Percentiles rank a stretch among this genome's conserved stretches.
Evolutionary conservation across 2,329 filamentous ascomycete species (phyloP).

Genomic region (Mollisiaceae sp.): DNA sequence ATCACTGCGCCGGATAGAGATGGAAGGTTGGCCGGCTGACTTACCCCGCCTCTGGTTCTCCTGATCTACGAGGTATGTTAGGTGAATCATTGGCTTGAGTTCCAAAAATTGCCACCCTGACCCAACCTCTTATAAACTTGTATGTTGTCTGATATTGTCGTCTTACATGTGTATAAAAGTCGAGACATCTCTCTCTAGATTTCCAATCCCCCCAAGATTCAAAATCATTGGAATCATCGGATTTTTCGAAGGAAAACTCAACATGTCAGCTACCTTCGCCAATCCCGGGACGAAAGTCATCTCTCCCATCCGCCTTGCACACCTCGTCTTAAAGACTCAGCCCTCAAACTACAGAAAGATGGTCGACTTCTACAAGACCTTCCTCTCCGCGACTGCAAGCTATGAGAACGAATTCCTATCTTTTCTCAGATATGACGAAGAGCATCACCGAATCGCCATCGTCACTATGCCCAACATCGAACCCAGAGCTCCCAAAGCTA

Average conservation of each 20-base stretch:
- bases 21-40: not conserved
- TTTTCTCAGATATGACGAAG: slow-evolving; percentile 17
- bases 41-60: not conserved
- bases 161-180: not conserved
- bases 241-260: not conserved
- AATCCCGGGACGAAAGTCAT: slow-evolving; percentile 14
- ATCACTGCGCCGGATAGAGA: not conserved
- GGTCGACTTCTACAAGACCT: slow-evolving; percentile 13
- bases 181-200: not conserved
- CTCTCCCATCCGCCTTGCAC: slow-evolving; percentile 12
- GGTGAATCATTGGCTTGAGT: not conserved
- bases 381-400: slow-evolving; percentile 5
- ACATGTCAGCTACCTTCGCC: slow-evolving; percentile 11
- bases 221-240: not conserved
- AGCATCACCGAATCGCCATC: slow-evolving; percentile 20
- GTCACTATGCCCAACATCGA: slow-evolving; percentile 2
- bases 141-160: not conserved
- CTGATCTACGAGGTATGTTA: not conserved
- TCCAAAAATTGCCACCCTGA: not conserved
- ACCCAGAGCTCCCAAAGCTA: not conserved
- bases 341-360: slow-evolving; percentile 13
- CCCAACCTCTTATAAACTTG: not conserved
- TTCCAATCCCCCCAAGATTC: too few species aligned
- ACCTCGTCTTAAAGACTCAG: slow-evolving; percentile 16
- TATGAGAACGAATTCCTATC: slow-evolving; percentile 5